Percentiles rank a stretch among this genome's conserved stretches.
phyloP scores from a whole-genome alignment of 805 yeast genomes.

The Ogataea pignaliae region DNA sequence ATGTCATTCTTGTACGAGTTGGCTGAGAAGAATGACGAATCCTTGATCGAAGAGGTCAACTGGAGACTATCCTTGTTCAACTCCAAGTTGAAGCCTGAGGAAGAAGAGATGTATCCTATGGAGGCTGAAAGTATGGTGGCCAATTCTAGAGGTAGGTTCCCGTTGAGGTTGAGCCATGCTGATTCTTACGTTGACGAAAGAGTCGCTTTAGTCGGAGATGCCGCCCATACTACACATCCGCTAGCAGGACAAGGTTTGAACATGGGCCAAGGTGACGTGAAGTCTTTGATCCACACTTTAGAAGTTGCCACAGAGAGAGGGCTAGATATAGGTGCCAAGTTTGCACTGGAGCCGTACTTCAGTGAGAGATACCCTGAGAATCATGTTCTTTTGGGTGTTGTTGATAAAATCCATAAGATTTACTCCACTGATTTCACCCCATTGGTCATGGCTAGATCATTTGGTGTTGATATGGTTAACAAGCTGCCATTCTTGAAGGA shows the following conservation, averaged over 20 bases:
- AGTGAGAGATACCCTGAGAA: constrained; percentile 77
- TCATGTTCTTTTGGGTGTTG: constrained; percentile 77
- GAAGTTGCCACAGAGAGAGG: constrained; percentile 75
- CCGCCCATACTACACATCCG: constrained; percentile 97
- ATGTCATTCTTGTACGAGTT: constrained; percentile 60
- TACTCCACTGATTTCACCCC: constrained; percentile 73
- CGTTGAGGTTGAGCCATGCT: constrained; percentile 83
- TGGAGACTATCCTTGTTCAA: constrained; percentile 57
- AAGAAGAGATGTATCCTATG: constrained; percentile 64
- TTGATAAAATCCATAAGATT: constrained; percentile 87
- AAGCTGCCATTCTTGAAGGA: constrained; percentile 61
- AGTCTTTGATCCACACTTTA: constrained; percentile 60
- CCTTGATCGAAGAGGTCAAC: constrained; percentile 60
- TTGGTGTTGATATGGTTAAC: constrained; percentile 72
- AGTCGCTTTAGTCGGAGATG: constrained; percentile 94
- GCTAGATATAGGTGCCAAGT: constrained; percentile 75
- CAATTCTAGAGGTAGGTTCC: constrained; percentile 79
- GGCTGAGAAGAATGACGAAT: constrained; percentile 34
- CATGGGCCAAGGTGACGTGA: constrained; percentile 95
- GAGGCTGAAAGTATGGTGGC: constrained; percentile 55
- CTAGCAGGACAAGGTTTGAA: constrained; percentile 97
- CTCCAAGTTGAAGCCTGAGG: constrained; percentile 31
- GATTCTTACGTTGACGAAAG: constrained; percentile 82
- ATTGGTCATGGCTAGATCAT: constrained; percentile 65
- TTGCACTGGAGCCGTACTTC: constrained; percentile 84